Conservation (phyloP, 2,329 filamentous ascomycete genomes). For the Fusarium staphyleae region DNA sequence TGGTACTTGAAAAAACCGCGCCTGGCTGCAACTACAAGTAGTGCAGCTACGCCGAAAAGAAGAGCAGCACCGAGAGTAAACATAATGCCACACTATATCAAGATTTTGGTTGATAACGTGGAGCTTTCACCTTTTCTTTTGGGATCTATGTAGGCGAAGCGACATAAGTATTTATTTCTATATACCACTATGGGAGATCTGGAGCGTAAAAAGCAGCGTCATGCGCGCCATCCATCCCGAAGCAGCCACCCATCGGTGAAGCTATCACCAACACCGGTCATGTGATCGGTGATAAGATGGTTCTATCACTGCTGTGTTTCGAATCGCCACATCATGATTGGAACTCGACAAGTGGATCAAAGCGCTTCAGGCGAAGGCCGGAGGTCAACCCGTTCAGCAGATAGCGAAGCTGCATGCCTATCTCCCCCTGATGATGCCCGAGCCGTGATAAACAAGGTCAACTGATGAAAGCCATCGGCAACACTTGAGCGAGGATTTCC, state of each 20-base stretch:
- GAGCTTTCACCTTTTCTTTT: not conserved
- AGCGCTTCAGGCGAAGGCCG: conserved; percentile 12
- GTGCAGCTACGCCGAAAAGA: not conserved
- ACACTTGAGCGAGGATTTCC: conserved; percentile 24
- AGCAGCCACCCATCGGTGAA: conserved; percentile 17
- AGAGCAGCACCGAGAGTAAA: not conserved
- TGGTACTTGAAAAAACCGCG: conserved; percentile 18
- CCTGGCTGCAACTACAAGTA: not conserved
- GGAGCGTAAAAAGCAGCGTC: not conserved
- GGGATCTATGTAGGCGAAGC: not conserved
- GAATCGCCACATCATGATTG: conserved; percentile 19
- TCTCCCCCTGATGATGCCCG: not conserved
- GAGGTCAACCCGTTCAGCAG: conserved; percentile 19
- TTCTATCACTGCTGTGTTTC: not conserved
- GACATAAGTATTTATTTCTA: not conserved
- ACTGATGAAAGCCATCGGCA: conserved; percentile 21
- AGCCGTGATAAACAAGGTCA: conserved; percentile 8
- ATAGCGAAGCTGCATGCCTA: conserved; percentile 9
- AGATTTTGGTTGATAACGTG: not conserved
- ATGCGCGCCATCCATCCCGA: not conserved
- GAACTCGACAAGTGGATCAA: conserved; percentile 10
- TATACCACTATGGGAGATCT: not conserved
- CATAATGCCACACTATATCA: not conserved
- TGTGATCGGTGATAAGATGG: conserved; percentile 29
- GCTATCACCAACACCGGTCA: conserved; percentile 18